Percentiles rank a stretch among this genome's conserved stretches.
Conservation (phyloP, 2,329 filamentous ascomycete species). For the Botrytis porri region DNA sequence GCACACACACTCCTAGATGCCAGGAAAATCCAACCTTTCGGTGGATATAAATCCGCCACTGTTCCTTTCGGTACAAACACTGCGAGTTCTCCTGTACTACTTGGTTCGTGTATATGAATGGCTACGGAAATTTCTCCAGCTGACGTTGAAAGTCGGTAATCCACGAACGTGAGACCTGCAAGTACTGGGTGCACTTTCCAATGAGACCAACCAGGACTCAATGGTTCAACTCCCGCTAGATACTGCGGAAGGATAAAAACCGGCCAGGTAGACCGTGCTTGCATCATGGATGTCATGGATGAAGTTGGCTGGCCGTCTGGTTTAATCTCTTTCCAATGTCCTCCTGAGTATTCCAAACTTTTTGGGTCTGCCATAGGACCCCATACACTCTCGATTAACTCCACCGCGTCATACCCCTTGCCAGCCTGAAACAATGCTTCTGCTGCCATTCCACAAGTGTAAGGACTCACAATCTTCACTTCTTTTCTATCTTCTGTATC, state of each 20-base stretch:
- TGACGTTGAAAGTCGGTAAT: conserved; percentile 23
- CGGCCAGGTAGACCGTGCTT: conserved; percentile 31
- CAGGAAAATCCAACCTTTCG: neutral
- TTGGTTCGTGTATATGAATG: conserved; percentile 21
- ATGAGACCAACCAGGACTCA: conserved; percentile 25
- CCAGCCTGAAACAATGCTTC: conserved; percentile 25
- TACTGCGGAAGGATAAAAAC: conserved; percentile 29
- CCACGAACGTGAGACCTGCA: conserved; percentile 23
- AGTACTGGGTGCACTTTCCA: conserved; percentile 28
- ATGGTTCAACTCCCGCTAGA: conserved; percentile 26
- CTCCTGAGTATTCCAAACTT: conserved; percentile 28
- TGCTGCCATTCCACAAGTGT: conserved; percentile 27
- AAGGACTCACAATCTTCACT: conserved; percentile 28
- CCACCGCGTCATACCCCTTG: conserved; percentile 21
- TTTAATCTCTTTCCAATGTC: conserved; percentile 32
- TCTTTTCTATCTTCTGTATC: conserved; percentile 24
- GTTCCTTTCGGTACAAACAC: conserved; percentile 22
- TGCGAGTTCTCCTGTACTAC: conserved; percentile 20
- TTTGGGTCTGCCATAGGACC: conserved; percentile 27
- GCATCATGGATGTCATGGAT: conserved; percentile 29
- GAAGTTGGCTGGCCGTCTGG: conserved; percentile 23
- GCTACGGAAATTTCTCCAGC: conserved; percentile 23
- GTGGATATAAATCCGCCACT: neutral
- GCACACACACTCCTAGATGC: conserved; percentile 10
- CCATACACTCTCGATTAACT: conserved; percentile 28